These are phyloP conservation scores for Galeopsis tetrahit DNA, from an alignment of 257 asterid genomes.

Conservation along the genomic window DNA sequence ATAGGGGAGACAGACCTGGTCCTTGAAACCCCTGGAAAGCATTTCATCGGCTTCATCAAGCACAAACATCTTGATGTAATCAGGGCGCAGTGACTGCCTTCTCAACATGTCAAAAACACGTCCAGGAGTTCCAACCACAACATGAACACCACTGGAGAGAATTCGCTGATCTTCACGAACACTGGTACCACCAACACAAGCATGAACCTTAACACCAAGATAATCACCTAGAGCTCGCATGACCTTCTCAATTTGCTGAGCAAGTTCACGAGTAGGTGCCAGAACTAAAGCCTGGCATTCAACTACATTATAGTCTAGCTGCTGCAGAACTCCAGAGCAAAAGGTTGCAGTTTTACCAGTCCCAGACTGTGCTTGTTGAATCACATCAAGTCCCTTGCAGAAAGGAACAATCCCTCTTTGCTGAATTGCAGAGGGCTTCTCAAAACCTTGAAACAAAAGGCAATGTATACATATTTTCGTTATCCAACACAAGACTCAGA, in stretches of 20 bases:
- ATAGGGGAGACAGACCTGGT: conserved; percentile 45
- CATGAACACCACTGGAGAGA: conserved; percentile 63
- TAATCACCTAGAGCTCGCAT: conserved; percentile 66
- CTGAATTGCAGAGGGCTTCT: conserved; percentile 69
- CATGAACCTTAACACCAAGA: conserved; percentile 66
- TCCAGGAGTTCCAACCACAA: conserved; percentile 66
- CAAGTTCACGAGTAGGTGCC: conserved; percentile 71
- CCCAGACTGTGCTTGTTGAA: conserved; percentile 66
- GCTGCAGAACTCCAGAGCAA: conserved; percentile 67
- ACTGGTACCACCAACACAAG: conserved; percentile 66
- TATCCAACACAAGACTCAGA: not conserved
- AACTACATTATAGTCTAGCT: conserved; percentile 50
- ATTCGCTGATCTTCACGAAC: conserved; percentile 69
- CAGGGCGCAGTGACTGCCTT: conserved; percentile 62
- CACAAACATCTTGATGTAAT: conserved; percentile 63
- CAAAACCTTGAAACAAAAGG: conserved; percentile 49
- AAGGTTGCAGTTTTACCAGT: conserved; percentile 72
- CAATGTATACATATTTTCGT: conserved; percentile 7
- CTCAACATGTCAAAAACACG: conserved; percentile 66
- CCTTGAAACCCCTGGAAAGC: conserved; percentile 67
- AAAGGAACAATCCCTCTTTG: conserved; percentile 69
- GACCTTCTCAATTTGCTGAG: conserved; percentile 66
- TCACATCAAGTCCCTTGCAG: conserved; percentile 64
- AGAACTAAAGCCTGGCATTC: conserved; percentile 66
- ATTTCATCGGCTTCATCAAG: conserved; percentile 69